Percentiles rank a stretch among this genome's conserved stretches.
These are phyloP conservation scores for Trichomonas tenax DNA, from an alignment of 208 protist genomes.

Conservation along the genomic window DNA sequence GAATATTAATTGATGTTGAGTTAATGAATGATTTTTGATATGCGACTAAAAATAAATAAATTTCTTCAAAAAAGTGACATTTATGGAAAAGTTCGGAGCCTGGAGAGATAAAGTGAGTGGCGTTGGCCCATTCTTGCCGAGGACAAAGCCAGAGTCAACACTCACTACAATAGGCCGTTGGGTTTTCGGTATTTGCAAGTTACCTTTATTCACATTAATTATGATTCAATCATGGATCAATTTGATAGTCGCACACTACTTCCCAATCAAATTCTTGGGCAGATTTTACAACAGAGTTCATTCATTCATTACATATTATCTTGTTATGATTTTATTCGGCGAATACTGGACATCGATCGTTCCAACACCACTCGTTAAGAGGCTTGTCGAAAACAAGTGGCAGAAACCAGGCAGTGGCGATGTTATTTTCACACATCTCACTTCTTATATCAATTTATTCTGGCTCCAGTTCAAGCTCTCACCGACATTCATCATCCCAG, in stretches of 20 bases:
- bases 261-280: neutral
- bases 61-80: neutral
- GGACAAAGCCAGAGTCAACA: neutral
- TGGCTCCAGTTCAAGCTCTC: neutral
- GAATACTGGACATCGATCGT: neutral
- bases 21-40: no score
- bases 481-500: neutral
- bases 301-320: neutral
- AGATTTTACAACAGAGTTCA: neutral
- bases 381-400: neutral
- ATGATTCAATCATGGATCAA: neutral
- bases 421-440: neutral
- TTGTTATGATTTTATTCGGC: neutral
- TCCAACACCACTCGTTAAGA: neutral
- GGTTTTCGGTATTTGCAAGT: neutral
- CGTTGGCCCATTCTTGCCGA: neutral
- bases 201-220: neutral
- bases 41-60: no score
- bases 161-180: no score
- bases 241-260: neutral
- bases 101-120: neutral
- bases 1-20: no score
- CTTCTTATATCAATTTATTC: neutral
- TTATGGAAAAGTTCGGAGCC: neutral
- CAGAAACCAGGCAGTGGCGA: neutral